Evolutionary conservation across 2,329 filamentous ascomycete genomes (phyloP), one percentile per base, ranked within the genome.

Genomic region (Nothomitra cinnamomea): DNA sequence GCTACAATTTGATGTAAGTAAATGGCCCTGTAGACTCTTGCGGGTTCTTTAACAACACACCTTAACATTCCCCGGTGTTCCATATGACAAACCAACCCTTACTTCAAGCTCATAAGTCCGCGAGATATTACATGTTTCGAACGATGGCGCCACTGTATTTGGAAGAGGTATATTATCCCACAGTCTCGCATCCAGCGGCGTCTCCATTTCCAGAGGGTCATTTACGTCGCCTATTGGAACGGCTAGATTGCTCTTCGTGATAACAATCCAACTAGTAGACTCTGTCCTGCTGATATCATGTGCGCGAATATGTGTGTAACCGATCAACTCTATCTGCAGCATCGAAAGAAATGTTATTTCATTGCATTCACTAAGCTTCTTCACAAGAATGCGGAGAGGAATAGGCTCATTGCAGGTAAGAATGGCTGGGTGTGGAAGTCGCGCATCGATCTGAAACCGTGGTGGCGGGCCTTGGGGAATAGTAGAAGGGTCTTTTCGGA

Each of bases 381-480:
- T 87, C 40, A 88, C 75, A 13, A 95, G 71, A 7, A 98, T 70
- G 1, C 87, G 78, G 2, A 96, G 72, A 0, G 90, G 90, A 6
- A 96, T 61, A 3, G 87, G 81, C 59, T 89, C 78, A 64, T 94
- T 94, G 69, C 89, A 94, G 0, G 89, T 95, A 51, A 96, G 70
- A 45, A 95, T 85, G 2, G 87, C 76, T 2, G 92, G 92, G 62
- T 88, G 85, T 0, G 92, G 92, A 32, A 98, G 70, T 35, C 90
- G 79, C 2, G 85, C 87, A 61, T 95, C 89, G 43, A 95, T 75
- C 2, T 81, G 83, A 12, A 92, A 80, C 1, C 79, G 74, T 2
- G 76, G 72, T 56, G 70, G 60, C 43, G 70, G 65, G 21, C 57
- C 57, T 51, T 60, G 64, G 58, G 62, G 62, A 32, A 58, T 58